Conservation (phyloP, 805 yeast species). For the Sporopachydermia lactativora region DNA sequence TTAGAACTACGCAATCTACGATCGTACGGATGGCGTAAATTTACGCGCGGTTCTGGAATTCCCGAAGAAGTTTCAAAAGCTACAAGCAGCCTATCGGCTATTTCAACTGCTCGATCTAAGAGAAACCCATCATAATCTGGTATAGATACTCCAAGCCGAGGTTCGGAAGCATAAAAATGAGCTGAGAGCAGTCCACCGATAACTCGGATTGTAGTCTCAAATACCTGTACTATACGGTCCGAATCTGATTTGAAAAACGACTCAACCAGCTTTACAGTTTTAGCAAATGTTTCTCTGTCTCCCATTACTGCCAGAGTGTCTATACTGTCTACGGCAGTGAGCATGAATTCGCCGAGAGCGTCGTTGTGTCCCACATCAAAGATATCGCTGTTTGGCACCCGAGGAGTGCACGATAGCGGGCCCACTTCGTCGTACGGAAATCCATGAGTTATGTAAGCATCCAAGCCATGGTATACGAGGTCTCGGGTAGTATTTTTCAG, state of each 20-base stretch:
- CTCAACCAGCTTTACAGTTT: conserved; percentile 28
- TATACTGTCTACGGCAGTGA: conserved; percentile 65
- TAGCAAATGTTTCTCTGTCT: conserved; percentile 39
- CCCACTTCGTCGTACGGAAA: conserved; percentile 68
- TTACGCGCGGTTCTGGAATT: conserved; percentile 71
- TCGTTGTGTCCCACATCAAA: conserved; percentile 56
- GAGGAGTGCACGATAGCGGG: conserved; percentile 60
- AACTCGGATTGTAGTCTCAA: conserved; percentile 72
- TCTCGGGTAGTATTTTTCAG: conserved; percentile 30
- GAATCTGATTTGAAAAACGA: conserved; percentile 35
- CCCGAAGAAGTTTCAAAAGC: conserved; percentile 51
- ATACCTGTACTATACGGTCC: conserved; percentile 71
- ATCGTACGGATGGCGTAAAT: conserved; percentile 24
- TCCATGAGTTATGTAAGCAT: conserved; percentile 50
- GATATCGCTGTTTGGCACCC: conserved; percentile 45
- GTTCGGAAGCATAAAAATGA: conserved; percentile 54
- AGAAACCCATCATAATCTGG: conserved; percentile 55
- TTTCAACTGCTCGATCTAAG: conserved; percentile 55
- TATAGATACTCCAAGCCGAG: conserved; percentile 26
- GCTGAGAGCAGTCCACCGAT: conserved; percentile 73
- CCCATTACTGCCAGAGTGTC: conserved; percentile 69
- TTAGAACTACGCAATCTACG: background rate
- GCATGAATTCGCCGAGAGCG: conserved; percentile 71
- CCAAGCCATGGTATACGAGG: conserved; percentile 66
- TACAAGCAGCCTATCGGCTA: conserved; percentile 57